A percentile compares a stretch with the other conserved stretches of the same genome.
These are phyloP conservation scores for Capniomyces stellatus DNA, from an alignment of 371 early-diverging fungal genomes.

Conservation along the genomic window DNA sequence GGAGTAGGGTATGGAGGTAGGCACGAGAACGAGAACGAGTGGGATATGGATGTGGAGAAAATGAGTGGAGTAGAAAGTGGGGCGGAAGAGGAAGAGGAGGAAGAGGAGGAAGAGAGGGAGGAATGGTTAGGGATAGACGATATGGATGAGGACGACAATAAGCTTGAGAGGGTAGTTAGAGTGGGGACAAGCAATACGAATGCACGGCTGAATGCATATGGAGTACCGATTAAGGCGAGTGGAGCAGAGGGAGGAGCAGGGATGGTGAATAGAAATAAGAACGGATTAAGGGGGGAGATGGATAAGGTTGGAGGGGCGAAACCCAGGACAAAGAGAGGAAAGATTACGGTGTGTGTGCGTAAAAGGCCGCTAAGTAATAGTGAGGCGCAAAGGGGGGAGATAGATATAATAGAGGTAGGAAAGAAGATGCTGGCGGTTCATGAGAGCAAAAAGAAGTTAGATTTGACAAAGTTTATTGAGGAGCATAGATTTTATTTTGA, in stretches of 20 bases:
- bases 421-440: conserved; percentile 54
- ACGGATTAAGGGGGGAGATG: conserved; percentile 1
- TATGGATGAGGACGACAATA: conserved; percentile 7
- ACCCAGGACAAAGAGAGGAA: conserved; percentile 14
- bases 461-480: conserved; percentile 86
- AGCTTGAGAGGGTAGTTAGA: conserved; percentile 20
- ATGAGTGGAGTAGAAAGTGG: neutral
- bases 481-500: conserved; percentile 92
- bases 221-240: conserved; percentile 12
- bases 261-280: conserved; percentile 10
- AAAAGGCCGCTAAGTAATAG: conserved; percentile 82
- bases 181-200: conserved; percentile 9
- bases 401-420: conserved; percentile 62
- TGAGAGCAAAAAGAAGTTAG: conserved; percentile 74
- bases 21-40: neutral
- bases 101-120: neutral
- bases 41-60: neutral
- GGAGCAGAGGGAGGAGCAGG: conserved; percentile 6
- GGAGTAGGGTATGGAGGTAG: neutral
- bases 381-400: conserved; percentile 52
- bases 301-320: neutral
- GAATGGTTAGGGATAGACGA: neutral
- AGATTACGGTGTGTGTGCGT: conserved; percentile 89
- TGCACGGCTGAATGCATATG: conserved; percentile 21
- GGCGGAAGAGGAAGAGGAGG: neutral